Base-by-base conservation (phyloP, 345 rosid genomes). In the Aegle marmelos region DNA sequence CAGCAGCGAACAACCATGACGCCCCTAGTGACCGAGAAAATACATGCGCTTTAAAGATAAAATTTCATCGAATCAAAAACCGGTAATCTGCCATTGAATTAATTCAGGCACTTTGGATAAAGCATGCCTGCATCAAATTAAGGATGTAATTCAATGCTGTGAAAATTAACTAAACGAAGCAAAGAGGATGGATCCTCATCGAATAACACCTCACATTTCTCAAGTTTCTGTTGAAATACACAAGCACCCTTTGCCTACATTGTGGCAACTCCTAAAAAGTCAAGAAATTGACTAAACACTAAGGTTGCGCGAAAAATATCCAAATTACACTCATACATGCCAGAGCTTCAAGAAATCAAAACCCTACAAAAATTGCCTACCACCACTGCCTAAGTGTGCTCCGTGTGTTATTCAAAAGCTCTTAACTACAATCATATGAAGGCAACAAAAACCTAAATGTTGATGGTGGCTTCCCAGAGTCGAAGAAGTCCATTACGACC, bases 401-500 rank as follows among this genome's bases (percentile, higher is more conserved):
- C 24, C 0, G 5, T 19, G 11, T 6, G 2, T 6, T 62, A 58
- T 61, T 41, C 27, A 19, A 21, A 63, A 62, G 21, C 45, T 48
- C 21, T 0, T 19, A 57, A 33, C 33, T 37, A 27, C 25, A 60
- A 74, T 33, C n/a, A 21, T 2, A 56, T 22, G 63, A 63, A 65
- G 34, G 41, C 37, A n/a, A 28, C 48, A 59, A 16, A 58, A 54
- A 58, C 61, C 88, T 68, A 97, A 64, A 93, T 97, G 86, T 93
- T 97, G 92, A 91, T 94, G 81, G 99, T 94, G 30, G 98, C 99
- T 83, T 97, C 99, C 99, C 99, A 97, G 27, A 97, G 88, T 83
- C 99, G 84, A 70, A 97, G 93, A 82, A 90, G 83, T 62, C 99
- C 99, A 50, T 97, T 94, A 9, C 99, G 97, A 77, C 98, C 99